These are phyloP conservation scores for Talaromyces sp. DNA, from an alignment of 2,329 filamentous ascomycete species.

Conservation along the genomic window DNA sequence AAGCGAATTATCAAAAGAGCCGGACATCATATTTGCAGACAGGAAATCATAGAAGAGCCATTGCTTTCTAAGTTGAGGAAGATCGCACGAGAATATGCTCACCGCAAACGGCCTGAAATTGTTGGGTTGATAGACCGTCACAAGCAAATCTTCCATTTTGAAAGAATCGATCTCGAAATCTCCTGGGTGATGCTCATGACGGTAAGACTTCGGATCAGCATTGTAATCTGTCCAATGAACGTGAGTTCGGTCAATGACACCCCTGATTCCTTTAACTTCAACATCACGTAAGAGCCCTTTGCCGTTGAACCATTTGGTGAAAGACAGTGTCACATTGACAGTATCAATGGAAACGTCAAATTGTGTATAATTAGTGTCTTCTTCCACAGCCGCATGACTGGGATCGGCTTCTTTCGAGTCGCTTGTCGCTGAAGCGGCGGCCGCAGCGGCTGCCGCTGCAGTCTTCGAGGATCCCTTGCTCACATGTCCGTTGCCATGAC, in stretches of 20 bases:
- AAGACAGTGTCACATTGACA: slow-evolving; percentile 93
- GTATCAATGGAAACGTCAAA: slow-evolving; percentile 94
- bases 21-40: slow-evolving; percentile 92
- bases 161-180: slow-evolving; percentile 98
- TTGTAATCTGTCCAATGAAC: slow-evolving; percentile 69
- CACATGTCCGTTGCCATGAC: slow-evolving; percentile 76
- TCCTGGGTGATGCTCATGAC: slow-evolving; percentile 81
- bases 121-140: slow-evolving; percentile 87
- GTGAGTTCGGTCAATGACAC: slow-evolving; percentile 85
- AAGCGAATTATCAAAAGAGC: slow-evolving; percentile 89
- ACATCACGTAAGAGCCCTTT: slow-evolving; percentile 89
- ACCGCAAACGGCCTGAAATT: slow-evolving; percentile 92
- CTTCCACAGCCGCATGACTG: slow-evolving; percentile 49
- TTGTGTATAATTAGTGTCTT: slow-evolving; percentile 96
- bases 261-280: slow-evolving; percentile 88
- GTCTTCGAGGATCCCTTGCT: slow-evolving; percentile 86
- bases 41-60: slow-evolving; percentile 98
- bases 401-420: slow-evolving; percentile 47
- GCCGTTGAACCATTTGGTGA: slow-evolving; percentile 98
- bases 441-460: slow-evolving; percentile 81
- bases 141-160: slow-evolving; percentile 88
- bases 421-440: slow-evolving; percentile 65
- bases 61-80: slow-evolving; percentile 88
- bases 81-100: slow-evolving; percentile 92
- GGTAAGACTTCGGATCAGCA: slow-evolving; percentile 80